A percentile compares a stretch with the other conserved stretches of the same genome.
These are phyloP conservation scores for Phlebiopsis flavidoalba DNA, from an alignment of 768 basidiomycete genomes.

Conservation along the genomic window DNA sequence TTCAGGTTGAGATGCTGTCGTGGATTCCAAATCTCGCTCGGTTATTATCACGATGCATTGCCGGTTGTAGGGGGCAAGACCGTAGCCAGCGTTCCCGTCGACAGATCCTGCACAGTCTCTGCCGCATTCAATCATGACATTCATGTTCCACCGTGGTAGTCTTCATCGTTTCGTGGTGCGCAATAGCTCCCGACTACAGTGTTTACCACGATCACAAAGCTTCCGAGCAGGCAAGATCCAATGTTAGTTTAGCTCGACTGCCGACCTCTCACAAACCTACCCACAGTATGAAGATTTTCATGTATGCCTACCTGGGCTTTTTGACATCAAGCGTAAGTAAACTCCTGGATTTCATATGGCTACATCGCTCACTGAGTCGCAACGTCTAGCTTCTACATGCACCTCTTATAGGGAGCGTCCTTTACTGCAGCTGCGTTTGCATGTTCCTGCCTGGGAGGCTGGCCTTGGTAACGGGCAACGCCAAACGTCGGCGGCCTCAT, in stretches of 20 bases:
- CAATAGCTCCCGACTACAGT: constrained; percentile 43
- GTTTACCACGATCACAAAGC: constrained; percentile 35
- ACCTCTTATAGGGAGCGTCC: constrained; percentile 40
- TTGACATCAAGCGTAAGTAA: constrained; percentile 33
- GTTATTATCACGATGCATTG: constrained; percentile 33
- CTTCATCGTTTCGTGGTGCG: constrained; percentile 35
- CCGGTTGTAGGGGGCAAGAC: constrained; percentile 30
- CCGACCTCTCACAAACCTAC: background rate
- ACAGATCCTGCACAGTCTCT: constrained; percentile 21
- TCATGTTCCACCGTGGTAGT: constrained; percentile 39
- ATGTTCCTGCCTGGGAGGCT: constrained; percentile 33
- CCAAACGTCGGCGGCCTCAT: constrained; percentile 46
- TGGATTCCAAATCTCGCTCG: constrained; percentile 36
- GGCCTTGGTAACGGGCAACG: constrained; percentile 31
- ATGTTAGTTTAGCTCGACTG: background rate
- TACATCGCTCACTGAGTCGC: background rate
- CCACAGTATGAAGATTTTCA: constrained; percentile 31
- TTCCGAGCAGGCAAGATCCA: constrained; percentile 7
- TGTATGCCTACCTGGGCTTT: constrained; percentile 43
- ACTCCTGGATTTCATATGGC: background rate
- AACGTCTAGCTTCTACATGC: constrained; percentile 30
- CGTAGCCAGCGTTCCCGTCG: constrained; percentile 18
- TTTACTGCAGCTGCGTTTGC: constrained; percentile 37
- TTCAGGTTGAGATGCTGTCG: constrained; percentile 30
- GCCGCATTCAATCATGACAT: constrained; percentile 33